Percentiles rank a stretch among this genome's conserved stretches.
These are phyloP conservation scores for Macadamia tetraphylla DNA, from an alignment of 164 flowering plant genomes.

Conservation along the genomic window DNA sequence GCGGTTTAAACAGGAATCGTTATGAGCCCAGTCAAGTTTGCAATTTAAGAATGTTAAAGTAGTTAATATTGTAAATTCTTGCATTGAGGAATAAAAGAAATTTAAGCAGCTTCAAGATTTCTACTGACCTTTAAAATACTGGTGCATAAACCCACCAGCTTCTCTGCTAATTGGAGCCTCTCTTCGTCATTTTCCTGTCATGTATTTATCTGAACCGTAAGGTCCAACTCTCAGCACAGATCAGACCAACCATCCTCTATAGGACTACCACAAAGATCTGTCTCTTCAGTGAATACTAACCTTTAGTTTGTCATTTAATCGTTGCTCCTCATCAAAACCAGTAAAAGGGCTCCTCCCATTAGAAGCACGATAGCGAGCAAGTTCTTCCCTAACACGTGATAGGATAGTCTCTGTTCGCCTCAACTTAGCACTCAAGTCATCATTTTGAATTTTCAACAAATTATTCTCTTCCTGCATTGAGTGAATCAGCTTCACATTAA, in stretches of 20 bases:
- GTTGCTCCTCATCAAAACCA: constrained; percentile 60
- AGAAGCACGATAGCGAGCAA: constrained; percentile 54
- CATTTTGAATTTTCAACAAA: constrained; percentile 60
- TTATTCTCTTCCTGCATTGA: constrained; percentile 80
- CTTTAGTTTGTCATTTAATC: constrained; percentile 49
- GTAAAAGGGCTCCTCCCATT: constrained; percentile 38
- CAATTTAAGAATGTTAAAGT: not conserved
- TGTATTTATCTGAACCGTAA: constrained; percentile 5
- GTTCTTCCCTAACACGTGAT: constrained; percentile 71
- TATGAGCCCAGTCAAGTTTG: constrained; percentile 1
- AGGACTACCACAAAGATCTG: not conserved
- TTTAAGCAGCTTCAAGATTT: not conserved
- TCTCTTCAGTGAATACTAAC: constrained; percentile 31
- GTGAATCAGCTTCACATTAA: not conserved
- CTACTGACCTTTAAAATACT: constrained; percentile 68
- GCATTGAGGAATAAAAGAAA: not conserved
- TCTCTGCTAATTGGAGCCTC: constrained; percentile 71
- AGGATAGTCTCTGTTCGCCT: constrained; percentile 45
- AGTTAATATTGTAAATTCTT: not conserved
- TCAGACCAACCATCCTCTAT: not conserved
- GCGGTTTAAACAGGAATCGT: not conserved
- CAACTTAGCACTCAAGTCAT: constrained; percentile 56
- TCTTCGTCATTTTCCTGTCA: constrained; percentile 77
- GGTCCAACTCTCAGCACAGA: not conserved
- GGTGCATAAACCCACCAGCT: constrained; percentile 60